Base-by-base conservation (phyloP, 2,329 filamentous ascomycete genomes). In the Pseudocercospora crystallina region DNA sequence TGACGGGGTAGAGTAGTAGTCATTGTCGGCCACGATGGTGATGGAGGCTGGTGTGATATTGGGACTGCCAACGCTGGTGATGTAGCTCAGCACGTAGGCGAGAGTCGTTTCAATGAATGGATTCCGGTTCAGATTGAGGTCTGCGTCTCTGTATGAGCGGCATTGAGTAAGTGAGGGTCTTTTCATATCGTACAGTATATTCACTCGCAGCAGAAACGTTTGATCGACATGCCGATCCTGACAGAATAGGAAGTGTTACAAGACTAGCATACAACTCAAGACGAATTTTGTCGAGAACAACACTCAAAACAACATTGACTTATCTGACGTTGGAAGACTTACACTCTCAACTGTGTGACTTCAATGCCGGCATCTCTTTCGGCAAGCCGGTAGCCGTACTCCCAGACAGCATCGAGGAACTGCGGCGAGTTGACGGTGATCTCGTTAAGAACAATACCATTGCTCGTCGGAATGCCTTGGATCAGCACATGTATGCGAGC, bases 21-120 rank as follows among this genome's bases (percentile, higher is more conserved):
- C 89, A 66, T 94, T 91, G 73, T 96, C 90, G 53, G 94, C 92
- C 32, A 97, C 81, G 68, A 99, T 92, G 54, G 88, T 90, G 69
- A 97, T 82, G 11, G 83, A 83, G 29, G 86, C 74, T 3, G 90
- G 82, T 11, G 79, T 79, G 65, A 94, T 83, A 65, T 73, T 80
- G 56, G 60, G 72, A 64, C 57, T 76, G 59, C 59, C 74, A 59
- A 71, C 73, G 67, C 69, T 72, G 65, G 71, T 78, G 69, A 89
- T 84, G 73, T 96, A 96, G 48, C 87, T 94, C 62, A 97, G 80
- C 48, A 83, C 88, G 74, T 95, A 97, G 71, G 80, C 84, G 51
- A 99, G 79, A 1, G 94, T 88, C 9, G 90, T 95, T 75, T 97
- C 90, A 57, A 99, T 87, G 70, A 99, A 99, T 11, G 85, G 83